A percentile compares a stretch with the other conserved stretches of the same genome.
Conservation (phyloP, 2,329 filamentous ascomycete species). For the Leptoxyphium fumago region DNA sequence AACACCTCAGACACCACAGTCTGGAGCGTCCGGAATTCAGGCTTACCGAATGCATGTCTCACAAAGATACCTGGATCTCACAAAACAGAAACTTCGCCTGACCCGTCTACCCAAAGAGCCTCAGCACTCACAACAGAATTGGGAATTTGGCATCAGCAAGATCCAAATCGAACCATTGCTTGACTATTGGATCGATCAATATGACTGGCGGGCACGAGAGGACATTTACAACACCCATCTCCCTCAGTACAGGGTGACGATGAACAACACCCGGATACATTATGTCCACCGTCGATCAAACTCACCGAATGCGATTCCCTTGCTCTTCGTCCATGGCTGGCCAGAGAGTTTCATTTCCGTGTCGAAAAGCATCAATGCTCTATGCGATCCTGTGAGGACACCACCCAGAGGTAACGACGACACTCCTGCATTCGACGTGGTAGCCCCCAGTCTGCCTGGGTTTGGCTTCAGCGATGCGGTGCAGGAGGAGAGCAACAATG, state of each 20-base stretch:
- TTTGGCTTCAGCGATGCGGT: slow-evolving; percentile 53
- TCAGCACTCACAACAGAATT: slow-evolving; percentile 15
- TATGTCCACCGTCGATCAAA: slow-evolving; percentile 48
- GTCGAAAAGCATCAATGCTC: slow-evolving; percentile 37
- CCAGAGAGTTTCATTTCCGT: slow-evolving; percentile 50
- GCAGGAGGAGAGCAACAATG: slow-evolving; percentile 33
- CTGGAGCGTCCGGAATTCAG: not conserved
- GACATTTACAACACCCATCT: slow-evolving; percentile 40
- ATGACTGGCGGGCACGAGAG: slow-evolving; percentile 50
- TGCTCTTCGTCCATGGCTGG: slow-evolving; percentile 49
- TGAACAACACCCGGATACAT: slow-evolving; percentile 40
- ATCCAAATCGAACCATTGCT: slow-evolving; percentile 47
- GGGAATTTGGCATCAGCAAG: slow-evolving; percentile 44
- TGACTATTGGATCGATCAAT: slow-evolving; percentile 45
- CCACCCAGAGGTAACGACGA: slow-evolving; percentile 11
- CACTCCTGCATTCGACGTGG: slow-evolving; percentile 46
- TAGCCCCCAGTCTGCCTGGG: slow-evolving; percentile 51
- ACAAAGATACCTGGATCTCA: slow-evolving; percentile 51
- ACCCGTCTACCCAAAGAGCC: slow-evolving; percentile 49
- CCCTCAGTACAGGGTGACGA: slow-evolving; percentile 49
- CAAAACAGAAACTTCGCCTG: slow-evolving; percentile 51
- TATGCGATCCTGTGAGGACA: slow-evolving; percentile 39
- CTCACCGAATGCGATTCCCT: slow-evolving; percentile 41
- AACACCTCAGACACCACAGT: not conserved
- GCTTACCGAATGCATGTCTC: slow-evolving; percentile 34